Base-by-base conservation (phyloP, 129 eudicot species). In the Mikania micrantha region DNA sequence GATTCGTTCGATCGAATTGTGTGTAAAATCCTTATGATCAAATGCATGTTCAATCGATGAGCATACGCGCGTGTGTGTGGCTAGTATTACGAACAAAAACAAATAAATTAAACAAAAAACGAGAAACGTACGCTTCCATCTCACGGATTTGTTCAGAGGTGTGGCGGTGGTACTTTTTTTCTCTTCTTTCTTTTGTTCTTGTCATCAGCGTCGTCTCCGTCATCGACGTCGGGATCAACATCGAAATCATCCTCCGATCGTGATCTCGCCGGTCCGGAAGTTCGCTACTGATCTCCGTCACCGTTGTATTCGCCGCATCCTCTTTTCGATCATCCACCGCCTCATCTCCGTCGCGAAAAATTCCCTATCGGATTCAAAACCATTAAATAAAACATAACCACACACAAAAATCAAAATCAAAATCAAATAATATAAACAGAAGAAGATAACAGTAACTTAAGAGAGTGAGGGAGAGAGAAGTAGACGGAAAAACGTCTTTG, bases 121-220 rank as follows among this genome's bases (percentile, higher is more conserved):
- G 20, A 64, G 10, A 53, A 71, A 83, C 94, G 68, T 66, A 94
- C 99, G 91, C 87, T 73, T 94, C 99, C 99, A 94, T 90, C 75
- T 89, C 95, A 74, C 85, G 81, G 15, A 94, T 94, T 68, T 94
- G 99, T 20, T 94, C 87, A 8, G 87, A 81, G 54, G 99, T 94
- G 77, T 94, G 99, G 45, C 99, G 82, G 80, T 94, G 97, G 71
- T 94, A 90, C 71, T 87, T 94, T 75, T n/a, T 87, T 94, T 60
- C 97, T 78, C 80, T 85, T 94, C 79, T 81, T 94, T 48, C 76
- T 88, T 60, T 78, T 78, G 38, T 70, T 71, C 52, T 74, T 79
- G 13, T 69, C 48, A 38, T 71, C 64, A 24, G 47, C 83, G 25
- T 78, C 83, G 8, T 71, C 88, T 35, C 71, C 88, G 19, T 84